These are phyloP conservation scores for Boletus pseudo-olivaceus DNA, from an alignment of 768 basidiomycete species.

Conservation along the genomic window DNA sequence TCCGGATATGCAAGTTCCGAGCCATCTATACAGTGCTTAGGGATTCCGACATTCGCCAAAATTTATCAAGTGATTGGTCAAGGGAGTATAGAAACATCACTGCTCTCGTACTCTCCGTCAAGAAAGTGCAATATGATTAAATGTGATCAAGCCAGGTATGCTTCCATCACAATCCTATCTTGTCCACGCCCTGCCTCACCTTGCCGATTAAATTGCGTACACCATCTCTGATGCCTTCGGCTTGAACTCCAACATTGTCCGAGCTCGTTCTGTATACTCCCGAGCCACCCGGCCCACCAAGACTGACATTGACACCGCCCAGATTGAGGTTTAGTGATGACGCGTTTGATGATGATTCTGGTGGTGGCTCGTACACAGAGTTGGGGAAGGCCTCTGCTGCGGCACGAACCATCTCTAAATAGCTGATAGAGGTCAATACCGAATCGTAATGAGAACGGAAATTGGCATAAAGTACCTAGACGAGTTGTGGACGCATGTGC, in stretches of 20 bases:
- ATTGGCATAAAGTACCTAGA: constrained; percentile 55
- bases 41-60: not conserved
- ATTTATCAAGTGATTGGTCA: not conserved
- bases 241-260: constrained; percentile 69
- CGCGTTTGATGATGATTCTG: constrained; percentile 66
- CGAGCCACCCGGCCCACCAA: constrained; percentile 82
- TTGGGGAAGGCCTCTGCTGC: constrained; percentile 60
- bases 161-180: constrained; percentile 36
- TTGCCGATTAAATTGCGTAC: constrained; percentile 84
- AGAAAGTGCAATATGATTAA: not conserved
- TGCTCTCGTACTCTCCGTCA: not conserved
- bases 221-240: constrained; percentile 87
- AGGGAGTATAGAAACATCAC: not conserved
- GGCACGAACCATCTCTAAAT: constrained; percentile 82
- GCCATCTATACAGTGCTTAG: too few species aligned
- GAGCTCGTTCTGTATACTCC: constrained; percentile 83
- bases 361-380: constrained; percentile 71
- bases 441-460: not conserved
- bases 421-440: constrained; percentile 44
- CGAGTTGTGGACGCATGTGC: constrained; percentile 94
- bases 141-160: not conserved
- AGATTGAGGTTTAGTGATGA: constrained; percentile 89
- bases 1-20: not conserved
- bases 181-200: constrained; percentile 82
- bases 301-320: constrained; percentile 86